Conservation (phyloP, 768 basidiomycete species). For the Hygrocybe punicea region DNA sequence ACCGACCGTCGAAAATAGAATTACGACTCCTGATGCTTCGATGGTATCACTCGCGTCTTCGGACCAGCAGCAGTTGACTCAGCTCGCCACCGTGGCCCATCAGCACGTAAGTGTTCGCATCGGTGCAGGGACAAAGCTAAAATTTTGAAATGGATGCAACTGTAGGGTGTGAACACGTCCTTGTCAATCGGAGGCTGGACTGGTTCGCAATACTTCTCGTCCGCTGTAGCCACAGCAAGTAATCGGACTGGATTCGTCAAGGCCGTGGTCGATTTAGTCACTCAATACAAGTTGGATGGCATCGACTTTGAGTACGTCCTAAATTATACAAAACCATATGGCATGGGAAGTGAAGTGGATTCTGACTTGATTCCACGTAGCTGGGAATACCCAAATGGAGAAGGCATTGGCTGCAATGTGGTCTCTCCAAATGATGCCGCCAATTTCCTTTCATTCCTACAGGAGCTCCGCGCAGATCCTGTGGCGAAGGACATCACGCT, state of each 20-base stretch:
- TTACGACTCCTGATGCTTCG: constrained; percentile 35
- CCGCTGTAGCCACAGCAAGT: constrained; percentile 49
- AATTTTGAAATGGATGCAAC: neutral
- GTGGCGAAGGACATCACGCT: constrained; percentile 49
- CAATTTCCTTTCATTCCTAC: constrained; percentile 68
- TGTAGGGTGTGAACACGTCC: constrained; percentile 52
- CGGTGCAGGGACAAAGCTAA: neutral
- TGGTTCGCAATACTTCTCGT: constrained; percentile 62
- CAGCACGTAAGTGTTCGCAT: constrained; percentile 33
- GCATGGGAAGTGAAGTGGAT: too few relatives aligned
- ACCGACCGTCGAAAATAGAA: too few relatives aligned
- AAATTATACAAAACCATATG: neutral
- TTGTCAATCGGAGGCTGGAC: constrained; percentile 71
- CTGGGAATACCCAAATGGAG: constrained; percentile 68
- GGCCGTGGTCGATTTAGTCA: constrained; percentile 48
- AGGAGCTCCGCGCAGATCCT: constrained; percentile 53
- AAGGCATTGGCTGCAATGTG: constrained; percentile 59
- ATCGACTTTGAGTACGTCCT: constrained; percentile 48
- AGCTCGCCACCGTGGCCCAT: constrained; percentile 52
- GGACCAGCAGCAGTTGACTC: constrained; percentile 46
- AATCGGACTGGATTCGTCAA: constrained; percentile 64
- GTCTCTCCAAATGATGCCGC: constrained; percentile 49
- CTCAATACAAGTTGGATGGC: constrained; percentile 53
- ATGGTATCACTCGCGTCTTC: constrained; percentile 38
- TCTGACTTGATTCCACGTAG: constrained; percentile 27